Base-by-base conservation (phyloP, 1,284 basidiomycete species). In the Violaceomyces palustris region DNA sequence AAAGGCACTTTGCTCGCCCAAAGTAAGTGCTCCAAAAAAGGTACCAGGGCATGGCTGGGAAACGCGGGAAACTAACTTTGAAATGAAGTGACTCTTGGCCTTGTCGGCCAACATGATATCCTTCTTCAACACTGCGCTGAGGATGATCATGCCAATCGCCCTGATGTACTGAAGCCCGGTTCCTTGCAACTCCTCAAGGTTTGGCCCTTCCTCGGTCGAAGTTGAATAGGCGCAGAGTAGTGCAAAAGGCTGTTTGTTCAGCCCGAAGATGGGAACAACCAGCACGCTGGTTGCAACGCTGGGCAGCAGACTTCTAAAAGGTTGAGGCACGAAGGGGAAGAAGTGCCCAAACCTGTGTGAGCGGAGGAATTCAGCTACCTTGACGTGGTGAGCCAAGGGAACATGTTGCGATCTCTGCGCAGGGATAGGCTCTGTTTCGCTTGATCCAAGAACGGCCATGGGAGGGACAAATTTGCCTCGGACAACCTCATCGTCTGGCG, bases 61-160 rank as follows among this genome's bases (percentile, higher is more conserved):
- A n/a, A n/a, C 3, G 14, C 42, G 46, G 86, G 86, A n/a, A n/a
- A n/a, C n/a, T n/a, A n/a, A n/a, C n/a, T 91, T 91, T 11, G 87
- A 89, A 53, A 91, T 90, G 74, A 91, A 91, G 42, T 88, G 74
- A 60, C 86, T 84, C 75, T 90, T 72, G 1, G 88, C 86, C 72
- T 94, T 92, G 74, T 96, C 92, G 3, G 92, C 92, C 10, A 94
- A 78, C 36, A 90, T 85, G 85, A 96, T 93, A 29, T 90, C 79
- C 42, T 90, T 81, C 74, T 93, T 91, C 33, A 94, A 79, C 5
- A 94, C 89, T 10, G 91, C 90, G 35, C 88, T 90, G 27, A 97
- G 78, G 47, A 96, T 92, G 60, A 96, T 93, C 39, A 94, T 89
- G 38, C 91, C 89, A 79, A 78, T 77, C 12, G 88, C 88, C 36